phyloP scores from a whole-genome alignment of 2,329 filamentous ascomycete species.

The Colletotrichum sp. region DNA sequence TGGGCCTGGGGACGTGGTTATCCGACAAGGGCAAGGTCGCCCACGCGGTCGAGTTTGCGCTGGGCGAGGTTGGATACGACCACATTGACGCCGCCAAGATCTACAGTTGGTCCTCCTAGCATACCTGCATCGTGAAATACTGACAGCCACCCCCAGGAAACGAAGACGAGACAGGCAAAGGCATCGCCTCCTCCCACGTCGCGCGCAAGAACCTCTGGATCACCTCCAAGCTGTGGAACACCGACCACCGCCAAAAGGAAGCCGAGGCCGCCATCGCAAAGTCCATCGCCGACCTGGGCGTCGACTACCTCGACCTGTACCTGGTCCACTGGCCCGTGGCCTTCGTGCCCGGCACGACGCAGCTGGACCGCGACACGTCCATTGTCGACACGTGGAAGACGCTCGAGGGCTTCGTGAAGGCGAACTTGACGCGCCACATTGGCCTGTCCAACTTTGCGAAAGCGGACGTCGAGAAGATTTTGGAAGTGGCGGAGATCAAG shows the following conservation, averaged over 20 bases:
- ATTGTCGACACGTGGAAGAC: slow-evolving; percentile 58
- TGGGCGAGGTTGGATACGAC: slow-evolving; percentile 49
- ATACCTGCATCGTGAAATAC: too few relatives aligned
- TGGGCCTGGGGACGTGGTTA: slow-evolving; percentile 64
- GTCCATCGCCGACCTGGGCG: slow-evolving; percentile 51
- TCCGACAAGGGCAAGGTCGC: slow-evolving; percentile 62
- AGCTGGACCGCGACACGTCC: slow-evolving; percentile 31
- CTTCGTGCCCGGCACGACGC: slow-evolving; percentile 33
- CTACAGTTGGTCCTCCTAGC: slow-evolving; percentile 38
- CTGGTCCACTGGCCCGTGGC: slow-evolving; percentile 49
- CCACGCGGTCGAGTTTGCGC: slow-evolving; percentile 62
- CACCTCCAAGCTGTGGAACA: slow-evolving; percentile 76
- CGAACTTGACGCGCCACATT: slow-evolving; percentile 59
- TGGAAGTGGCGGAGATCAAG: slow-evolving; percentile 21
- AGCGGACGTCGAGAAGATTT: slow-evolving; percentile 8
- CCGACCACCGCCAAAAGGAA: slow-evolving; percentile 26
- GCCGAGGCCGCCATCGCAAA: slow-evolving; percentile 47
- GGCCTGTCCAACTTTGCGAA: slow-evolving; percentile 65
- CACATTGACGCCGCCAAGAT: slow-evolving; percentile 63
- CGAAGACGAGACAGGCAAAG: slow-evolving; percentile 54
- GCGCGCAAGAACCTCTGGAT: slow-evolving; percentile 55
- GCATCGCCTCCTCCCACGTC: slow-evolving; percentile 49
- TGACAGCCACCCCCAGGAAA: slow-evolving; percentile 43
- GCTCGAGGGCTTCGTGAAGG: slow-evolving; percentile 59
- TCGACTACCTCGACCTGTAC: slow-evolving; percentile 58